phyloP scores from a whole-genome alignment of 345 rosid genomes.

The Euphorbia lathyris region DNA sequence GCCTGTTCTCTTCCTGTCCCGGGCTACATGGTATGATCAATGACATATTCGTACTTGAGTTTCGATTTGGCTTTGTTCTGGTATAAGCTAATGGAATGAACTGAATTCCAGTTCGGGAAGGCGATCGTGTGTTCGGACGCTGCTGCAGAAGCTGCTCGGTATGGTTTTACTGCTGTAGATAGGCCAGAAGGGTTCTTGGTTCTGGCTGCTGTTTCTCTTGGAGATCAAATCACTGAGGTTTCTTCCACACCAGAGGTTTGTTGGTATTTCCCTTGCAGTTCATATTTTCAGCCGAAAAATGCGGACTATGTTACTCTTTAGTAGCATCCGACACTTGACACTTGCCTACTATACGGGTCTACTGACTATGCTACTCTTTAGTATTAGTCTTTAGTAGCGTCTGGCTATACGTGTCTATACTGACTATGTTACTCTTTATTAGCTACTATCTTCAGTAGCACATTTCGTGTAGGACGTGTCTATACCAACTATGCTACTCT shows the following conservation, averaged over 20 bases:
- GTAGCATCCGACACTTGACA: no score
- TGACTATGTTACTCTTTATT: no score
- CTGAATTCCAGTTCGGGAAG: conserved; percentile 51
- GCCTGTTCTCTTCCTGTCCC: conserved; percentile 73
- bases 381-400: no score
- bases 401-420: no score
- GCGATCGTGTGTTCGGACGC: conserved; percentile 85
- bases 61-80: not conserved
- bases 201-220: conserved; percentile 58
- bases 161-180: conserved; percentile 67
- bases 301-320: no score
- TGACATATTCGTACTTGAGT: not conserved
- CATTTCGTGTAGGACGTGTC: no score
- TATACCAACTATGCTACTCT: no score
- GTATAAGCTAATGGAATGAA: no score
- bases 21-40: conserved; percentile 57
- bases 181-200: conserved; percentile 77
- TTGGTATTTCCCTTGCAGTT: not conserved
- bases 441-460: no score
- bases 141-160: conserved; percentile 79
- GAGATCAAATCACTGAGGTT: conserved; percentile 45
- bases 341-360: no score
- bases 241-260: conserved; percentile 52
- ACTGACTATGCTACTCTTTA: no score
- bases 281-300: not conserved